Base-by-base conservation (phyloP, 768 basidiomycete species). In the Collybiopsis confluens region DNA sequence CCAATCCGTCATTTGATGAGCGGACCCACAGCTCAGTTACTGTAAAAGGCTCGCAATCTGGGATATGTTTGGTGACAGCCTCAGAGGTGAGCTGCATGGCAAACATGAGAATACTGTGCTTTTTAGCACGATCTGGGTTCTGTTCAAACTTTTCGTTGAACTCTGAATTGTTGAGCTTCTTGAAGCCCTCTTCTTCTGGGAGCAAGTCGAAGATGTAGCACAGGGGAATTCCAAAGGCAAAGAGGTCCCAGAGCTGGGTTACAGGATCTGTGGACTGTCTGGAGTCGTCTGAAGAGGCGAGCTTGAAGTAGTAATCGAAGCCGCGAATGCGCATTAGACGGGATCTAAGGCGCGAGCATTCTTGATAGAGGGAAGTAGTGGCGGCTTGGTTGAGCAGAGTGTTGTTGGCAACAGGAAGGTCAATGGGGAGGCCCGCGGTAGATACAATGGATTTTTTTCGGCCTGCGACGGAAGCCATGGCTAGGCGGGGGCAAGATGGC, bases 121-220 rank as follows among this genome's bases (percentile, higher is more conserved):
- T 95, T 79, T 88, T 91, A 45, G 81, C 82, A 58, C 87, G 88
- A 69, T 95, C 92, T 46, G 88, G 85, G 52, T 83, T 79, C 49
- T 76, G 68, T 24, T 90, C 87, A 57, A 83, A 85, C 42, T 80
- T 72, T 8, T 79, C 75, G 63, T 84, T 82, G 49, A 86, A 90
- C 62, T 83, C 76, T 51, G 91, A 82, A 58, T 80, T 78, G 64
- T 77, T 77, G 57, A 80, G 78, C 69, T 74, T 79, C 46, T 69
- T 76, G 63, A 80, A 81, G 28, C 81, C 82, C 52, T 79, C 76
- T 48, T 86, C 76, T 47, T 70, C 69, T 36, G 88, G 87, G 53
- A 98, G 85, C 68, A 89, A 85, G 72, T 99, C 96, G 78, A 92
- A 96, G 62, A 99, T 85, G 75, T 90, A 97, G 73, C 93, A 96